phyloP scores from a whole-genome alignment of 2,329 filamentous ascomycete species.

The Leptographium lundbergii region DNA sequence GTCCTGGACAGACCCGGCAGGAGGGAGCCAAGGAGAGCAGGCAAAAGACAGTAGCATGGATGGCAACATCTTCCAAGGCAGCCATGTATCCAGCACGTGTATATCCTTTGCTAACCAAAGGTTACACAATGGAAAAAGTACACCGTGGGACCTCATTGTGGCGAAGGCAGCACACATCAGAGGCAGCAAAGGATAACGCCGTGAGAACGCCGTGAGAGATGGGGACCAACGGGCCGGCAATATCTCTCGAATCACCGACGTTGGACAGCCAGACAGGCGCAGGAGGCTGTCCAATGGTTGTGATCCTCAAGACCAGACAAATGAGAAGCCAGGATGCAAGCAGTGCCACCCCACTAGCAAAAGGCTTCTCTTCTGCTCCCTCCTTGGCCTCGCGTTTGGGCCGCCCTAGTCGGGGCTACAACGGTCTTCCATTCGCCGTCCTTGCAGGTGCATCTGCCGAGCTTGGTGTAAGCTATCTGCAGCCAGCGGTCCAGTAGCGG shows the following conservation, averaged over 20 bases:
- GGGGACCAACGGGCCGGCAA: too few relatives aligned
- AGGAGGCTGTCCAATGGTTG: not conserved
- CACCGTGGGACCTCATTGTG: not conserved
- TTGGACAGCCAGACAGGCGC: not conserved
- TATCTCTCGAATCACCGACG: too few relatives aligned
- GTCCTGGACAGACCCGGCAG: not conserved
- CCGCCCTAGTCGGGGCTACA: not conserved
- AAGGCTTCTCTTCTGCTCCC: not conserved
- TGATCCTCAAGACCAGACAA: not conserved
- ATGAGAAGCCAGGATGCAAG: not conserved
- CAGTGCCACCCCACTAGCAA: not conserved
- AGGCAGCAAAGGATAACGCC: not conserved
- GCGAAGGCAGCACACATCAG: not conserved
- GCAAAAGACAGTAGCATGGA: not conserved
- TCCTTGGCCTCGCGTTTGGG: not conserved
- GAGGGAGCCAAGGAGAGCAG: not conserved
- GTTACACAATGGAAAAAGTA: not conserved
- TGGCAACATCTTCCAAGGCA: not conserved
- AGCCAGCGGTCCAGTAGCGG: not conserved
- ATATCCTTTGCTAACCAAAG: not conserved
- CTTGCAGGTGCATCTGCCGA: not conserved
- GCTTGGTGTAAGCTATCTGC: not conserved
- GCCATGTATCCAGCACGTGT: not conserved
- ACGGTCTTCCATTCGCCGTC: constrained; percentile 3
- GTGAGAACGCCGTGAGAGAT: not conserved